Base-by-base conservation (phyloP, 768 basidiomycete species). In the Suillus americanus region DNA sequence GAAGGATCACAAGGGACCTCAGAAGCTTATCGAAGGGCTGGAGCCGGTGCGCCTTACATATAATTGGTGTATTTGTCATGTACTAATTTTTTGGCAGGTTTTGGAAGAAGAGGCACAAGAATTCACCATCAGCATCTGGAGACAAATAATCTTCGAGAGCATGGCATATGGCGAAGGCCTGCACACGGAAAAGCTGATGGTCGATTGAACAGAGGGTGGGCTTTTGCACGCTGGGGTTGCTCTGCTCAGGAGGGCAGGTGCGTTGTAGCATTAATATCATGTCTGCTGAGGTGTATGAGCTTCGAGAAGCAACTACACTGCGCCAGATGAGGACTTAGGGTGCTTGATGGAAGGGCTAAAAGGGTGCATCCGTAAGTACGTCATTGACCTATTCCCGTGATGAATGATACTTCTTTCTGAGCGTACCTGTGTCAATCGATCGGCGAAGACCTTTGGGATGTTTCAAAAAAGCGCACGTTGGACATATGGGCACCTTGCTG, bases 131-230 rank as follows among this genome's bases (percentile, higher is more conserved):
- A 83, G 83, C 66, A 82, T 97, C 56, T 98, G 95, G 95, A 87
- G 94, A 62, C 92, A 94, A 78, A 85, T 97, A 69, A 92, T 95
- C 60, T 97, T 97, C 74, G 95, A 98, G 82, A 95, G 94, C 71
- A 91, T 94, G 86, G 92, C 95, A 33, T 95, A 93, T 75, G 89
- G 86, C 66, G 92, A 95, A 76, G 94, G 94, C 46, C 81, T 97
- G 66, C 87, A 91, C 70, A 95, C 94, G 30, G 94, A 94, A 69
- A 86, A 85, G 74, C 86, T 92, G 86, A 82, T 91, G 79, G 89
- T 94, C 72, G 91, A 92, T 76, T 89, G 65, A 62, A 62, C 46
- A 53, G 50, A 65, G 62, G 59, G 66, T 60, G 64, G 40, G 54
- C 38, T 64, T 68, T 61, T 56, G 65, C 64, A 69, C 66, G 67